Conservation (phyloP, 352 stramenopile genomes). For the Nothophytophthora sp. region DNA sequence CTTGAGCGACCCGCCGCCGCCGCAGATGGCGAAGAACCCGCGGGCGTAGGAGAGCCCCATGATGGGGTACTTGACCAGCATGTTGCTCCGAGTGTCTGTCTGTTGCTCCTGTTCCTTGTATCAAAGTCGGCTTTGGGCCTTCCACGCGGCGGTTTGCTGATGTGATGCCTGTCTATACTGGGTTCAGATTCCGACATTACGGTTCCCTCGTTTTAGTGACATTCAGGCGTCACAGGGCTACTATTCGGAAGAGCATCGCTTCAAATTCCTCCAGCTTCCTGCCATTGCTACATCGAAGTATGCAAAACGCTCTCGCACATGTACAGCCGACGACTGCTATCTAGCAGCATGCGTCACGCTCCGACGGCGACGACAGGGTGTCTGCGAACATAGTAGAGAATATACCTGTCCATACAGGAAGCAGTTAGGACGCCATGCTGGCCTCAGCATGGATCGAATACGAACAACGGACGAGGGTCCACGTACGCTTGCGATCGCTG, state of each 20-base stretch:
- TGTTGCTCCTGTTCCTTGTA: background rate
- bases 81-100: constrained; percentile 14
- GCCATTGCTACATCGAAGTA: too few relatives aligned
- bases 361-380: background rate
- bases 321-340: too few relatives aligned
- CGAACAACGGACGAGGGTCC: too few relatives aligned
- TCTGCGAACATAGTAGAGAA: constrained; percentile 24
- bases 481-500: constrained; percentile 59
- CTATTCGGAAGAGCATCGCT: too few relatives aligned
- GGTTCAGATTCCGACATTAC: too few relatives aligned
- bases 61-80: constrained; percentile 87
- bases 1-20: constrained; percentile 78
- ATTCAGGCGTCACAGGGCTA: too few relatives aligned
- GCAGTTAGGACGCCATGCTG: too few relatives aligned
- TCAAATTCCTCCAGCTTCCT: background rate
- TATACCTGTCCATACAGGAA: constrained; percentile 13
- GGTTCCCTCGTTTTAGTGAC: too few relatives aligned
- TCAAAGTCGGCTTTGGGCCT: background rate
- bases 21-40: constrained; percentile 79
- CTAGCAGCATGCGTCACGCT: too few relatives aligned
- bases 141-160: background rate
- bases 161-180: too few relatives aligned
- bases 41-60: constrained; percentile 79
- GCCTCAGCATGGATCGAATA: background rate
- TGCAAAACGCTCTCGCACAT: background rate